Base-by-base conservation (phyloP, 139 green algal species). In the Chlorella ohadii region DNA sequence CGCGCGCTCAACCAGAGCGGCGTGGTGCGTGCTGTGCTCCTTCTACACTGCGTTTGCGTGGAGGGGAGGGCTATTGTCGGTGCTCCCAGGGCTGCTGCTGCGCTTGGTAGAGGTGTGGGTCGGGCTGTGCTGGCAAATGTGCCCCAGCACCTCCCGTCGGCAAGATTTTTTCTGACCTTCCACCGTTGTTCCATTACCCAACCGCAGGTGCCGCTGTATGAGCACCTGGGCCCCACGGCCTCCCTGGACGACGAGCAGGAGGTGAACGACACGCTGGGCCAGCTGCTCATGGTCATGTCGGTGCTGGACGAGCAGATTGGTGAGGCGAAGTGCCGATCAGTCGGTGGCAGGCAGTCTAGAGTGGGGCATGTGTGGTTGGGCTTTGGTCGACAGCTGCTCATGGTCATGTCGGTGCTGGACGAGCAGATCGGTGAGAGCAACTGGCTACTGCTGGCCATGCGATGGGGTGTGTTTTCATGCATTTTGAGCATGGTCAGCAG, bases 211-310 rank as follows among this genome's bases (percentile, higher is more conserved):
- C 15, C 51, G 2, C 6, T 38, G 27, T 57, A 31, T 27, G 9
- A 16, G 34, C 39, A 27, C 39, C 41, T 64, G 63, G 78, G 78
- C 5, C 61, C 61, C 28, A 31, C 59, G 28, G 63, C 78, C 63
- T 73, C 63, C 4, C 25, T 39, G 22, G 63, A 83, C 17, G 78
- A 83, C 4, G 78, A 74, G 78, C 78, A 74, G 39, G 78, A 83
- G 34, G 15, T 75, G 63, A 95, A 97, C 70, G 78, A 92, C 59
- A 93, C 90, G 12, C 84, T 97, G 79, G 94, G 88, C 1, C 94
- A 99, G 91, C 91, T 99, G 88, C 83, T 99, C 59, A 88, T 95
- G 87, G 85, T 98, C 25, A 96, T 99, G 89, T 91, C 97, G 72
- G 78, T 82, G 15, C 90, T 99, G 67, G 96, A 99, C 77, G 84